These are phyloP conservation scores for Phytophthora brassicae DNA, from an alignment of 352 stramenopile genomes.

Conservation along the genomic window DNA sequence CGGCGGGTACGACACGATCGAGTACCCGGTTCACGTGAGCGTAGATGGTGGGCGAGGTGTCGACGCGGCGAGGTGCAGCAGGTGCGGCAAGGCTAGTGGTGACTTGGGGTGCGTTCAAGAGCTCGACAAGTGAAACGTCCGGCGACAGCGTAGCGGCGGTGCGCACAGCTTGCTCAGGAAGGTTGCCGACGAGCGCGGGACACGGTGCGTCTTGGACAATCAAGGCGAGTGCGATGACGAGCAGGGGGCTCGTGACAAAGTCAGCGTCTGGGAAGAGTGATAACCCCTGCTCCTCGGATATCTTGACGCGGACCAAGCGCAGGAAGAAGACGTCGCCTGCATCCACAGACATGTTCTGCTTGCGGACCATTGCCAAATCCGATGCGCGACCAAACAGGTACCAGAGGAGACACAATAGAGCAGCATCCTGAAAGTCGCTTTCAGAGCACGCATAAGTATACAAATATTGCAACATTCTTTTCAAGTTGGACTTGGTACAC, in stretches of 20 bases:
- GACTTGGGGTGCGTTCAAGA: not conserved
- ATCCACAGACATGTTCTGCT: conserved; percentile 25
- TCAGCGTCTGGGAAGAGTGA: conserved; percentile 30
- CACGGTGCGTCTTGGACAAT: not conserved
- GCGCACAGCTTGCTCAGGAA: not conserved
- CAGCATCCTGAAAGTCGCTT: not conserved
- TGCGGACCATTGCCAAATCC: conserved; percentile 2
- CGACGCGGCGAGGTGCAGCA: too few relatives aligned
- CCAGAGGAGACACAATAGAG: not conserved
- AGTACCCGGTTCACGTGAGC: conserved; percentile 28
- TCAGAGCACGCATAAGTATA: not conserved
- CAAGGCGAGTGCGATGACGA: conserved; percentile 13
- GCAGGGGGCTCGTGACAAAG: conserved; percentile 21
- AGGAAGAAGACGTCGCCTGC: conserved; percentile 12
- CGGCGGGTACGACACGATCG: not conserved
- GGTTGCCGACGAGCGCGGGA: not conserved
- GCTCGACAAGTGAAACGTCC: not conserved
- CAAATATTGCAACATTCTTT: not conserved
- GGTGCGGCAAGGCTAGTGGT: not conserved
- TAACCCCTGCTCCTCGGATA: conserved; percentile 26
- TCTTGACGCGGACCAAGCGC: conserved; percentile 32
- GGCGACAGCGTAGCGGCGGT: not conserved
- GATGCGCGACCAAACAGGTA: not conserved
- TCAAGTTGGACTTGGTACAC: not conserved
- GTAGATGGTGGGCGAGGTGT: not conserved